phyloP scores from a whole-genome alignment of 345 rosid species.

The Schrenkiella parvula region DNA sequence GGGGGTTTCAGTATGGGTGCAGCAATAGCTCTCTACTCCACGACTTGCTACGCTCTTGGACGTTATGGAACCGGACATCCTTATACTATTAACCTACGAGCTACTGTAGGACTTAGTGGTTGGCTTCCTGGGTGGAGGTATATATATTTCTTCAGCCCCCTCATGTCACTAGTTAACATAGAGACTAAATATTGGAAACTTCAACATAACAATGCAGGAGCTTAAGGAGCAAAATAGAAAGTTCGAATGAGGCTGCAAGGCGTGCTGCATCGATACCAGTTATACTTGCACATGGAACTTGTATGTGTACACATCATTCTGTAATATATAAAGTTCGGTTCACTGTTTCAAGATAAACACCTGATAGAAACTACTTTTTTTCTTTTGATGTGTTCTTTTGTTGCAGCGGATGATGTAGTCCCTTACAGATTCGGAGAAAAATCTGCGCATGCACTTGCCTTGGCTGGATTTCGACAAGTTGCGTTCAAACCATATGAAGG shows the following conservation, averaged over 20 bases:
- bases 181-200: not conserved
- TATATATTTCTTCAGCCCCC: not conserved
- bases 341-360: not conserved
- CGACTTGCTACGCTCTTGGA: conserved; percentile 52
- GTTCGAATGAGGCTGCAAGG: conserved; percentile 49
- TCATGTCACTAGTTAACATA: conserved; percentile 7
- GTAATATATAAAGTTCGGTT: not conserved
- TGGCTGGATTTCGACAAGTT: conserved; percentile 46
- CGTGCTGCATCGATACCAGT: conserved; percentile 59
- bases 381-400: conserved; percentile 4
- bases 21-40: conserved; percentile 63
- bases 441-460: conserved; percentile 47
- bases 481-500: conserved; percentile 32
- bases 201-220: conserved; percentile 38
- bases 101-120: conserved; percentile 61
- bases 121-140: conserved; percentile 77
- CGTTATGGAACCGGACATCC: conserved; percentile 47
- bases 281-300: conserved; percentile 54
- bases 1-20: conserved; percentile 92
- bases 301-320: conserved; percentile 26
- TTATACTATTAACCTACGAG: conserved; percentile 47
- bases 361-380: not conserved
- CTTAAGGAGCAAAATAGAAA: conserved; percentile 51
- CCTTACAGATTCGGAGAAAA: conserved; percentile 53
- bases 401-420: conserved; percentile 64